phyloP scores from a whole-genome alignment of 202 grass and related monocot genomes.

The Elaeis oleifera region DNA sequence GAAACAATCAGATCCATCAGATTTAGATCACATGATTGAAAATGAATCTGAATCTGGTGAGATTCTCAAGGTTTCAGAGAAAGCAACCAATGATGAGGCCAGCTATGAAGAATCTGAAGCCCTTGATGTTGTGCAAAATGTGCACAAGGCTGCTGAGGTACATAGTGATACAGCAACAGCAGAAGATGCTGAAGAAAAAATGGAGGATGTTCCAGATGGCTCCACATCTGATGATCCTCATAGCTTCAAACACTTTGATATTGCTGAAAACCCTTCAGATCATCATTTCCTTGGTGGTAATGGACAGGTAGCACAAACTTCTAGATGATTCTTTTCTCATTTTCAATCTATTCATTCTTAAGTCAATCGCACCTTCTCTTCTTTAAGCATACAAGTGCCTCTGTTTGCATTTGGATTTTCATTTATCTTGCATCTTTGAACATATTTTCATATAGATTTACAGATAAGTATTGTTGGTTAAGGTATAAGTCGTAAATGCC shows the following conservation, averaged over 20 bases:
- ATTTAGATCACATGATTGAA: slow-evolving; percentile 51
- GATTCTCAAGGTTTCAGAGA: not conserved
- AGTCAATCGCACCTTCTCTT: too few species aligned
- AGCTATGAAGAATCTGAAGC: slow-evolving; percentile 16
- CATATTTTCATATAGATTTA: too few species aligned
- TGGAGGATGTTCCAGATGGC: slow-evolving; percentile 11
- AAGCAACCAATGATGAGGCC: slow-evolving; percentile 47
- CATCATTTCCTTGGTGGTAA: slow-evolving; percentile 73
- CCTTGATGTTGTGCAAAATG: not conserved
- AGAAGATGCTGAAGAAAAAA: slow-evolving; percentile 20
- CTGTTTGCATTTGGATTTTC: too few species aligned
- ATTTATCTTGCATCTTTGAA: too few species aligned
- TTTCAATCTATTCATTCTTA: too few species aligned
- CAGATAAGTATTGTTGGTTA: too few species aligned
- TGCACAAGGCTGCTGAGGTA: not conserved
- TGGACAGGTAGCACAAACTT: slow-evolving; percentile 33
- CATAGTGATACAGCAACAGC: slow-evolving; percentile 20
- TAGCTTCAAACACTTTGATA: slow-evolving; percentile 86
- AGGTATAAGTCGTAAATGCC: too few species aligned
- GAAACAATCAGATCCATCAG: slow-evolving; percentile 53
- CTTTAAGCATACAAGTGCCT: too few species aligned
- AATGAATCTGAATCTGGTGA: slow-evolving; percentile 35
- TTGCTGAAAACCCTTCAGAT: slow-evolving; percentile 62
- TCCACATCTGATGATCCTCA: slow-evolving; percentile 29
- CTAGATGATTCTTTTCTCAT: too few species aligned